Base-by-base conservation (phyloP, 139 green algal species). In the Chlamydomonas sp. region DNA sequence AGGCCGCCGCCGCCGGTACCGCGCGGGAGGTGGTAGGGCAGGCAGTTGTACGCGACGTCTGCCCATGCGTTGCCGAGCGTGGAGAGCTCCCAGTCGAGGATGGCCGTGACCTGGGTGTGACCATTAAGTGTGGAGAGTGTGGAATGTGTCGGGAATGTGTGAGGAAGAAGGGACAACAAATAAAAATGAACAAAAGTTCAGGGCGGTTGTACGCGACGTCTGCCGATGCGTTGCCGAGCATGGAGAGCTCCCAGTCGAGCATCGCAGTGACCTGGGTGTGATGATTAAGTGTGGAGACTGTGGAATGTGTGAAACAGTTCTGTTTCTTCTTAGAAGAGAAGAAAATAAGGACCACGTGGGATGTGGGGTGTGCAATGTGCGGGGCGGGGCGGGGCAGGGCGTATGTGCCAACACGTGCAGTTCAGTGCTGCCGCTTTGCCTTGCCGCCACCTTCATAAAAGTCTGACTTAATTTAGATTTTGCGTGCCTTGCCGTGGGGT, bases 21-120 rank as follows among this genome's bases (percentile, higher is more conserved):
- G n/a, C n/a, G n/a, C 3, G 87, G 86, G 58, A 96, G 72, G 81
- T 93, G 87, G 84, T 95, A 96, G 31, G 81, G 73, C 73, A 97
- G 77, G 84, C 90, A 97, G 75, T 74, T 85, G 88, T 97, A 99
- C 0, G 95, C 92, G 28, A 98, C 77, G 48, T 76, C 71, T 2
- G 71, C 71, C 72, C 89, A 87, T 24, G 85, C 80, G 80, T 95
- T 85, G 22, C 95, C 95, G n/a, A 99, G 67, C 0, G 95, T 99
- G 58, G 84, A 90, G 5, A 99, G 85, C 89, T 99, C 95, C 95
- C 95, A 99, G 76, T 99, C 95, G 28, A 99, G 79, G 31, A 99
- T 84, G 2, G 91, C 92, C 48, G 77, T 24, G 37, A 95, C 81
- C 57, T 72, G 62, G 4, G 35, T 20, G 58, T 8, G 10, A 61